Evolutionary conservation across 768 basidiomycete genomes (phyloP).

Genomic region (Pleurotus pulmonarius): DNA sequence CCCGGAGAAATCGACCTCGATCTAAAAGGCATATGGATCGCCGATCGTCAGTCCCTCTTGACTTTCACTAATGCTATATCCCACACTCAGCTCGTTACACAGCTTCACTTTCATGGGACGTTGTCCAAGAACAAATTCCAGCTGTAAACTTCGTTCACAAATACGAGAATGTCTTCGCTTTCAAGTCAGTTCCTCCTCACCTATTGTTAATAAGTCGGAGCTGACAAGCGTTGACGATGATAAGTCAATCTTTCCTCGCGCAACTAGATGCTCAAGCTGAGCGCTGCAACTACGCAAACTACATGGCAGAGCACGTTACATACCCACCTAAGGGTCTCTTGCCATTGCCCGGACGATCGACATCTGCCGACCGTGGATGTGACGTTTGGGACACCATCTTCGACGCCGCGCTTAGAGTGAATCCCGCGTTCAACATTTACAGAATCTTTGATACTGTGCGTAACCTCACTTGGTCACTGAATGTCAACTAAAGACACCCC

Average conservation of each 20-base stretch:
- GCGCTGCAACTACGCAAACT: conserved; percentile 61
- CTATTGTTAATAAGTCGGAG: neutral
- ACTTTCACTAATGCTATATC: neutral
- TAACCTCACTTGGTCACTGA: neutral
- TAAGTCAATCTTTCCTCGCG: conserved; percentile 60
- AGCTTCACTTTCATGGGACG: conserved; percentile 59
- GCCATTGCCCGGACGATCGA: conserved; percentile 63
- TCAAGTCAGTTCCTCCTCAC: conserved; percentile 48
- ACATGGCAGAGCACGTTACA: conserved; percentile 56
- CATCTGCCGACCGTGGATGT: conserved; percentile 45
- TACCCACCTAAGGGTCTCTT: conserved; percentile 67
- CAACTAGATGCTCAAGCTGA: conserved; percentile 50
- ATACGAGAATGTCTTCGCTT: conserved; percentile 63
- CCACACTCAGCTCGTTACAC: neutral
- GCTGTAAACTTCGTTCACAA: conserved; percentile 74
- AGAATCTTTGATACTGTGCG: conserved; percentile 67
- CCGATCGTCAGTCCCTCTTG: conserved; percentile 50
- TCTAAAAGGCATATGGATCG: conserved; percentile 70
- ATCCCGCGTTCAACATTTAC: conserved; percentile 78
- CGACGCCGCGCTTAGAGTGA: conserved; percentile 53
- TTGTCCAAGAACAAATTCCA: conserved; percentile 68
- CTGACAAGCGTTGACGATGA: neutral
- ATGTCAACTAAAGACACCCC: conserved; percentile 11
- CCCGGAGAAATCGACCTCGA: conserved; percentile 47
- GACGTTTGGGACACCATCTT: conserved; percentile 69